Conservation (phyloP, 2,329 filamentous ascomycete species). For the Dendrostoma leiphaemia region DNA sequence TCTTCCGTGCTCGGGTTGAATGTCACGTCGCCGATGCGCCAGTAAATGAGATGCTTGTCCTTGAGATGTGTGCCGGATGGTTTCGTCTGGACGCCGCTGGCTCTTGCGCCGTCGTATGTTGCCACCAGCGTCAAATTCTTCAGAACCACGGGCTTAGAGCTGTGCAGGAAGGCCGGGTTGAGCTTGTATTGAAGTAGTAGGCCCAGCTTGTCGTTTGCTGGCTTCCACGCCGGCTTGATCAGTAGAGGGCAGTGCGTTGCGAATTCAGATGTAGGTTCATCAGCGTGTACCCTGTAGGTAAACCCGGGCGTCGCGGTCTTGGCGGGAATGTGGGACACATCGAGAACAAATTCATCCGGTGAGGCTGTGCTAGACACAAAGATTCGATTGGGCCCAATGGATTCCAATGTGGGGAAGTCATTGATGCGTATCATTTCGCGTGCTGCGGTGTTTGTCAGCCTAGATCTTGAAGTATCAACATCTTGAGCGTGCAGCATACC, state of each 20-base stretch:
- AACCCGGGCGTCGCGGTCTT: constrained; percentile 78
- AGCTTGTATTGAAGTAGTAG: constrained; percentile 81
- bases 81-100: constrained; percentile 71
- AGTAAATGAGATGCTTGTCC: constrained; percentile 76
- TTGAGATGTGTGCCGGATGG: constrained; percentile 76
- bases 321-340: constrained; percentile 63
- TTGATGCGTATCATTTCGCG: constrained; percentile 76
- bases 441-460: constrained; percentile 31
- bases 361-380: constrained; percentile 71
- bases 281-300: constrained; percentile 83
- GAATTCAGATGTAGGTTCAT: constrained; percentile 43
- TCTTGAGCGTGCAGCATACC: constrained; percentile 42
- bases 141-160: constrained; percentile 40
- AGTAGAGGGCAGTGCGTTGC: constrained; percentile 67
- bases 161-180: constrained; percentile 64
- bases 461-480: neutral
- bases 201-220: constrained; percentile 80
- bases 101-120: constrained; percentile 65
- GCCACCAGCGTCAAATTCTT: constrained; percentile 75
- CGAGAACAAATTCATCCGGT: constrained; percentile 77
- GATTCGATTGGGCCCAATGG: constrained; percentile 88
- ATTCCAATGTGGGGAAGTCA: constrained; percentile 84
- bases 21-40: constrained; percentile 75
- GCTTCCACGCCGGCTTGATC: constrained; percentile 76
- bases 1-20: constrained; percentile 50